A percentile compares a stretch with the other conserved stretches of the same genome.
Evolutionary conservation across 2,329 filamentous ascomycete genomes (phyloP).

Genomic region (Ceratocystis diversiconidia): DNA sequence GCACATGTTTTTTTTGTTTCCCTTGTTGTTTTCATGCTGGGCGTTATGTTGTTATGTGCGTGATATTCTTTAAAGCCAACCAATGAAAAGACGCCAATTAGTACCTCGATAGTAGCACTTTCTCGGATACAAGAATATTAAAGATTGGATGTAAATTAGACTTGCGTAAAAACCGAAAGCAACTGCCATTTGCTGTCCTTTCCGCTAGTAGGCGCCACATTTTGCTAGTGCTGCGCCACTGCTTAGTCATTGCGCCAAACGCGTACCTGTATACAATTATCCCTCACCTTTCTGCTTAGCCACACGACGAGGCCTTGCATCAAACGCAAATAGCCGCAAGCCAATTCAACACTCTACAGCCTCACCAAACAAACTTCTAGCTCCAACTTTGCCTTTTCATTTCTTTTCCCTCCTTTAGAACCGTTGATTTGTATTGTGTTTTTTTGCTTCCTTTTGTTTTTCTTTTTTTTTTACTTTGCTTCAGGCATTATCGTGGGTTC

Average conservation of each 20-base stretch:
- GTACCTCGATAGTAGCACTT: neutral
- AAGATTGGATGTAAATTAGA: neutral
- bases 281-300: constrained; percentile 3
- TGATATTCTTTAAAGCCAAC: neutral
- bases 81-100: neutral
- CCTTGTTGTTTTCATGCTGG: constrained; percentile 1
- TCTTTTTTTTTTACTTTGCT: neutral
- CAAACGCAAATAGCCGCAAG: constrained; percentile 2
- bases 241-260: neutral
- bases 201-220: neutral
- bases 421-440: constrained; percentile 1
- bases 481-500: constrained; percentile 6
- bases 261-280: neutral
- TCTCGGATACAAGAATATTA: too few species aligned
- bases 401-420: constrained; percentile 9
- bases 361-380: neutral
- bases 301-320: neutral
- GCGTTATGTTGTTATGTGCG: neutral
- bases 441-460: neutral
- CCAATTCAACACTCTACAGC: neutral
- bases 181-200: neutral
- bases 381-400: neutral
- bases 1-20: neutral
- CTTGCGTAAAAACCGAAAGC: neutral
- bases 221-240: neutral